Evolutionary conservation across 2,329 filamentous ascomycete genomes (phyloP).

Genomic region (Cladosporium sp.): DNA sequence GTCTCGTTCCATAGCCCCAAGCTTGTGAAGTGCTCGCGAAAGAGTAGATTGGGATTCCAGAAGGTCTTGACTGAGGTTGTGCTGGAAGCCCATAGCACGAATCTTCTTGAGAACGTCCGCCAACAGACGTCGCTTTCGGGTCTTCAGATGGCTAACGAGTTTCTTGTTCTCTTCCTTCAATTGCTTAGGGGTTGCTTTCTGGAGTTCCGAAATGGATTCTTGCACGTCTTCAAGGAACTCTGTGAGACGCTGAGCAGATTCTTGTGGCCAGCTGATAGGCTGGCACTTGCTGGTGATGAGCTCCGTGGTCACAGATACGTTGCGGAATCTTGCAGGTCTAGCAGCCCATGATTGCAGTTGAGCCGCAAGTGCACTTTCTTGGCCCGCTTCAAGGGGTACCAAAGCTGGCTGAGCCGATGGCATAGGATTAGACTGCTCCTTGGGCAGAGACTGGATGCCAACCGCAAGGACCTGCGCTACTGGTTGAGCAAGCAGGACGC

Average conservation of each 20-base stretch:
- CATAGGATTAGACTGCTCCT: not conserved
- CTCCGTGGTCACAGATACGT: slow-evolving; percentile 63
- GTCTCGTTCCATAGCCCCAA: slow-evolving; percentile 19
- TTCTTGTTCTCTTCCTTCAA: slow-evolving; percentile 84
- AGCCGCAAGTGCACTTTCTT: not conserved
- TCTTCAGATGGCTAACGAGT: slow-evolving; percentile 81
- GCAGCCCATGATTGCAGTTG: slow-evolving; percentile 30
- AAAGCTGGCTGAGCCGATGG: not conserved
- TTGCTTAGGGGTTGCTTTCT: slow-evolving; percentile 74
- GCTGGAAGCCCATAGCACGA: slow-evolving; percentile 82
- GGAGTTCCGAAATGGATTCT: slow-evolving; percentile 65
- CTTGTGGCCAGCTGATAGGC: not conserved
- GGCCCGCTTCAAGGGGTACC: not conserved
- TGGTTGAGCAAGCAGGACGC: slow-evolving; percentile 69
- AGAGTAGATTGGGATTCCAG: slow-evolving; percentile 58
- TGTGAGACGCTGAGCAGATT: slow-evolving; percentile 47
- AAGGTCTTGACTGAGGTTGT: slow-evolving; percentile 70
- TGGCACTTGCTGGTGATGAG: slow-evolving; percentile 54
- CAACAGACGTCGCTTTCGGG: slow-evolving; percentile 82
- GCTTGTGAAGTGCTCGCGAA: slow-evolving; percentile 4
- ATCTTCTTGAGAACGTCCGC: slow-evolving; percentile 80
- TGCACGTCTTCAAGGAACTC: slow-evolving; percentile 66
- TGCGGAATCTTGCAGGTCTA: slow-evolving; percentile 62
- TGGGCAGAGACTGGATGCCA: slow-evolving; percentile 18
- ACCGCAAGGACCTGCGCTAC: slow-evolving; percentile 54